Conservation (phyloP, 2,329 filamentous ascomycete genomes). For the Hymenoscyphus salicellus region DNA sequence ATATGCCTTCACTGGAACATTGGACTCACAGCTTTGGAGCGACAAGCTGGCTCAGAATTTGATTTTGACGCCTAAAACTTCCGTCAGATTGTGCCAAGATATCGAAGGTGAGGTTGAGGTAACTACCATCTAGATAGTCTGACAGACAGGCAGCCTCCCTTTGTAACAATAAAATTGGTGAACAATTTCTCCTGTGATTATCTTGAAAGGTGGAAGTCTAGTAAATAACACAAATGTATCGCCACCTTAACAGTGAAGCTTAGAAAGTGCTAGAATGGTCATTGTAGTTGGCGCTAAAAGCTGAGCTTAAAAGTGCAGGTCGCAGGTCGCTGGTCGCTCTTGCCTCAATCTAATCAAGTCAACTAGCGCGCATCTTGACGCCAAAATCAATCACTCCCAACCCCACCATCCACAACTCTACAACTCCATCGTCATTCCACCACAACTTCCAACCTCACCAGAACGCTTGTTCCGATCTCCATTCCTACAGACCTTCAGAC, state of each 20-base stretch:
- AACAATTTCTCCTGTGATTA: no score
- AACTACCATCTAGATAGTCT: not conserved
- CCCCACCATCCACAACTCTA: conserved; percentile 15
- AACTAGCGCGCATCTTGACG: conserved; percentile 8
- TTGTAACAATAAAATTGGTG: no score
- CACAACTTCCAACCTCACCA: conserved; percentile 3
- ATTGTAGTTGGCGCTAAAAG: no score
- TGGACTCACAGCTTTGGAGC: conserved; percentile 71
- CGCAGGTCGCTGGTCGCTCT: no score
- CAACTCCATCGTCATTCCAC: conserved; percentile 3
- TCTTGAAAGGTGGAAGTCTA: no score
- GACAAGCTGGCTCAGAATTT: conserved; percentile 67
- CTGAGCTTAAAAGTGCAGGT: no score
- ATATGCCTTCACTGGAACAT: not conserved
- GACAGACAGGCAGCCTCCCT: not conserved
- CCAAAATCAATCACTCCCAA: not conserved
- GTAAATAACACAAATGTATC: no score
- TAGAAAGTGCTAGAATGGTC: no score
- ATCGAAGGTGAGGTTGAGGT: conserved; percentile 2
- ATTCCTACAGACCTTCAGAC: not conserved
- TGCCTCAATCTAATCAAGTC: not conserved
- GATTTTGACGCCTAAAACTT: not conserved
- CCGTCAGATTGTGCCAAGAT: not conserved
- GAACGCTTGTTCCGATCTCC: not conserved
- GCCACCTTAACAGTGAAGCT: no score